Evolutionary conservation across 2,329 filamentous ascomycete genomes (phyloP).

Genomic region (Beauveria rudraprayagi): DNA sequence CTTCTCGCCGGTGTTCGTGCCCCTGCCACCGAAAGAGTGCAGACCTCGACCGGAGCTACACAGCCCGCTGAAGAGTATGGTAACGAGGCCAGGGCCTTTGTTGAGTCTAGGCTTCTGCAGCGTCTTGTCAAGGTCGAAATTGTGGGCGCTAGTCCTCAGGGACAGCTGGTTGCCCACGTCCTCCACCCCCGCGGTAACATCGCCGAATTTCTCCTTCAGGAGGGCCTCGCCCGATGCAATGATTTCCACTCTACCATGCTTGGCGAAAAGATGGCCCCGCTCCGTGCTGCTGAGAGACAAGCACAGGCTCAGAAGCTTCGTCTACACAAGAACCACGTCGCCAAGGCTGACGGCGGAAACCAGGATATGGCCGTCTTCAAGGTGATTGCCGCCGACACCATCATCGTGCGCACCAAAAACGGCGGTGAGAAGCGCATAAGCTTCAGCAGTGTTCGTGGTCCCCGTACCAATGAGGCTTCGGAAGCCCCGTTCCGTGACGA

Average conservation of each 20-base stretch:
- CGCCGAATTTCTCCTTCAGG: constrained; percentile 80
- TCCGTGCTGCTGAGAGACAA: constrained; percentile 78
- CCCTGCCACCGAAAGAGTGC: constrained; percentile 79
- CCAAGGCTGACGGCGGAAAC: constrained; percentile 57
- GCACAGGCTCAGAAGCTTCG: constrained; percentile 72
- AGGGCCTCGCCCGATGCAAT: constrained; percentile 84
- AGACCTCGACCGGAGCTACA: constrained; percentile 67
- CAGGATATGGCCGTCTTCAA: constrained; percentile 78
- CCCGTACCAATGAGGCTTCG: constrained; percentile 78
- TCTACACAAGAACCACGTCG: constrained; percentile 73
- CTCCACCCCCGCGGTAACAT: constrained; percentile 89
- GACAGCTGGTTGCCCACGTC: constrained; percentile 80
- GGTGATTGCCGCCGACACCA: constrained; percentile 80
- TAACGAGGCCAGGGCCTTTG: constrained; percentile 80
- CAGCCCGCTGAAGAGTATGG: constrained; percentile 84
- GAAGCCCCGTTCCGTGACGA: constrained; percentile 86
- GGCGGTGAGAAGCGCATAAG: constrained; percentile 84
- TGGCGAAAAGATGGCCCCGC: constrained; percentile 75
- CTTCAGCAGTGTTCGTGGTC: constrained; percentile 86
- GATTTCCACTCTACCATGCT: constrained; percentile 94
- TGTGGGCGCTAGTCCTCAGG: constrained; percentile 80
- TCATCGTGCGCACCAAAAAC: constrained; percentile 77
- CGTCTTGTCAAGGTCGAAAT: constrained; percentile 76
- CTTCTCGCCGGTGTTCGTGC: constrained; percentile 83
- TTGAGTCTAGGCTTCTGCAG: constrained; percentile 79